Base-by-base conservation (phyloP, 2,329 filamentous ascomycete genomes). In the Sclerotinia nivalis region DNA sequence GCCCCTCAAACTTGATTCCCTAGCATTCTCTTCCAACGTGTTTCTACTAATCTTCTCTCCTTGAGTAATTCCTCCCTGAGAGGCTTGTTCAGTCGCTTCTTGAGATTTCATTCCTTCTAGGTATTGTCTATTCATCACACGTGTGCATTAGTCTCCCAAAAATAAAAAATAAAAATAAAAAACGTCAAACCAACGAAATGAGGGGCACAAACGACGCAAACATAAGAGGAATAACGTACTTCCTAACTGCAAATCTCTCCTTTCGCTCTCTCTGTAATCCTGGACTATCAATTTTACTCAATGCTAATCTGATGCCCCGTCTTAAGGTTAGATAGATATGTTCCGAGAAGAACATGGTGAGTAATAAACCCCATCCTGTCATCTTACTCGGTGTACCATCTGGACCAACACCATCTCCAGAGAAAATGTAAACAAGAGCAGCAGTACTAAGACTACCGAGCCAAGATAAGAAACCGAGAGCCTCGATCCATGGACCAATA, bases 381-480 rank as follows among this genome's bases (percentile, higher is more conserved):
- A 97, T 91, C 60, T 88, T 86, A 58, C 87, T 87, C 0, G 91
- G 89, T 22, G 86, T 86, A 52, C 91, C 91, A 68, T 87, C 85
- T 0, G 87, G 86, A 0, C 90, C 90, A 54, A 90, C 81, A 1
- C 86, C 85, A 69, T 90, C 85, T 66, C 89, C 88, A 74, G 88
- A 90, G 83, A 97, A 98, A 76, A 99, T 88, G 79, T 93, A 97
- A 0, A 97, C 91, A 61, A 98, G 87, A 0, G 94, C 93, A 0
- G 93, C 89, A 69, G 91, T 93, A 7, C 93, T 96, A 71, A 98
- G 83, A 74, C 91, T 96, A 54, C 96, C 96, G 34, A 97, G 84
- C 96, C 96, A 98, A 4, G 93, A 91, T n/a, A 98, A 83, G 79
- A 98, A 96, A 22, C 90, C 90, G 2, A 99, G 84, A 1, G 92